phyloP scores from a whole-genome alignment of 768 basidiomycete species.

The Rhizopogon vesiculosus region DNA sequence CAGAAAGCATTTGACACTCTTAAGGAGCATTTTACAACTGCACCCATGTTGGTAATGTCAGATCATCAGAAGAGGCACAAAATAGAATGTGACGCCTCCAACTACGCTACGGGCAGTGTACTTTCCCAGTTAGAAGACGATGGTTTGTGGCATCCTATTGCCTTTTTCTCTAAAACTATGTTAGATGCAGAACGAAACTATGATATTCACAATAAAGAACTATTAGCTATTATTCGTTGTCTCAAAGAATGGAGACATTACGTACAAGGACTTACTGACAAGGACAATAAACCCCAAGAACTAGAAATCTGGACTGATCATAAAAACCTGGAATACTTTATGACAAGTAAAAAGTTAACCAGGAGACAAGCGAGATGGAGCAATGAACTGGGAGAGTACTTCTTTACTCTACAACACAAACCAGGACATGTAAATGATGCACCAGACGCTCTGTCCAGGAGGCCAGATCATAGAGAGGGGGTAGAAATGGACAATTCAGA shows the following conservation, averaged over 20 bases:
- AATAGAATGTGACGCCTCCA: neutral
- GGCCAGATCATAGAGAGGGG: no score
- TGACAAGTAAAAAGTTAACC: slow-evolving; percentile 20
- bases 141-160: slow-evolving; percentile 23
- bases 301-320: slow-evolving; percentile 23
- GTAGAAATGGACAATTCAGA: no score
- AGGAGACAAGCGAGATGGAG: slow-evolving; percentile 19
- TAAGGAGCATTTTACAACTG: slow-evolving; percentile 21
- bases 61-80: neutral
- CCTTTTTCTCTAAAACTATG: slow-evolving; percentile 24
- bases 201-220: slow-evolving; percentile 28
- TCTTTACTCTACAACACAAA: no score
- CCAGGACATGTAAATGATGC: no score
- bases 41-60: slow-evolving; percentile 16
- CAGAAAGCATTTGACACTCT: slow-evolving; percentile 25
- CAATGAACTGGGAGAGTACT: slow-evolving; percentile 16
- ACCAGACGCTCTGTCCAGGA: no score
- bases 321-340: slow-evolving; percentile 34
- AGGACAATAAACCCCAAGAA: no score
- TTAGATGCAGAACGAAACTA: slow-evolving; percentile 35
- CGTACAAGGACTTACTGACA: neutral
- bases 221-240: neutral
- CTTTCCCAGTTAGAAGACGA: neutral
- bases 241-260: neutral
- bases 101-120: neutral